Conservation (phyloP, 495 filamentous ascomycete genomes). For the Aspergillus ellipticus region DNA sequence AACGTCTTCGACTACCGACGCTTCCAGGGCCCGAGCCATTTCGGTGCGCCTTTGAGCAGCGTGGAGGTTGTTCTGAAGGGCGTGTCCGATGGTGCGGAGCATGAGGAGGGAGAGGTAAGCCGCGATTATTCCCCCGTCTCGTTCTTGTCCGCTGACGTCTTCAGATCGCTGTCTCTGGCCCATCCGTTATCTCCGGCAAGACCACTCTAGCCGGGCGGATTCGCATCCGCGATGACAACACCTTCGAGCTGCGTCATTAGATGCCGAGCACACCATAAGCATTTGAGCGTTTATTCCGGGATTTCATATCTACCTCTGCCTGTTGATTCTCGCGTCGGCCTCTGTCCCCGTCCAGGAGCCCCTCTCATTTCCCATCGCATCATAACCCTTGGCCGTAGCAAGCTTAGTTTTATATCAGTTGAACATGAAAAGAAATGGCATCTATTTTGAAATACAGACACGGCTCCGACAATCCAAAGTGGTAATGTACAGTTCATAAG, state of each 20-base stretch:
- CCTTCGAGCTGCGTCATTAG: constrained; percentile 27
- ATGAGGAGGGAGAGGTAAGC: constrained; percentile 61
- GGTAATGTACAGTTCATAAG: constrained; percentile 27
- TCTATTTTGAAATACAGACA: constrained; percentile 21
- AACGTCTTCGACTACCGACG: constrained; percentile 83
- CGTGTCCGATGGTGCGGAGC: constrained; percentile 55
- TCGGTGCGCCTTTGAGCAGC: constrained; percentile 76
- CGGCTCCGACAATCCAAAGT: constrained; percentile 10
- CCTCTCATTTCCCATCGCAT: background rate
- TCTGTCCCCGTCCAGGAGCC: background rate
- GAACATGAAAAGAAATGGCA: constrained; percentile 10
- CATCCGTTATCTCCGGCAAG: constrained; percentile 34
- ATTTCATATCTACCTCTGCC: background rate
- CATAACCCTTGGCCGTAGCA: background rate
- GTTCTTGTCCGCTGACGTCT: background rate
- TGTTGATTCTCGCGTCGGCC: constrained; percentile 3
- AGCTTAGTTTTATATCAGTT: constrained; percentile 4
- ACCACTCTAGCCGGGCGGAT: constrained; percentile 26
- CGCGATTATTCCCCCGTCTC: background rate
- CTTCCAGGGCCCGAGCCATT: constrained; percentile 57
- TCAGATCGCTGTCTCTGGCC: constrained; percentile 39
- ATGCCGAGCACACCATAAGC: background rate
- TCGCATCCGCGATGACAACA: constrained; percentile 41
- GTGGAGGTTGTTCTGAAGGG: constrained; percentile 69
- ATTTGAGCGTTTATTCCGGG: constrained; percentile 5